A percentile compares a stretch with the other conserved stretches of the same genome.
Conservation (phyloP, 2,329 filamentous ascomycete species). For the Pseudogymnoascus sp. region DNA sequence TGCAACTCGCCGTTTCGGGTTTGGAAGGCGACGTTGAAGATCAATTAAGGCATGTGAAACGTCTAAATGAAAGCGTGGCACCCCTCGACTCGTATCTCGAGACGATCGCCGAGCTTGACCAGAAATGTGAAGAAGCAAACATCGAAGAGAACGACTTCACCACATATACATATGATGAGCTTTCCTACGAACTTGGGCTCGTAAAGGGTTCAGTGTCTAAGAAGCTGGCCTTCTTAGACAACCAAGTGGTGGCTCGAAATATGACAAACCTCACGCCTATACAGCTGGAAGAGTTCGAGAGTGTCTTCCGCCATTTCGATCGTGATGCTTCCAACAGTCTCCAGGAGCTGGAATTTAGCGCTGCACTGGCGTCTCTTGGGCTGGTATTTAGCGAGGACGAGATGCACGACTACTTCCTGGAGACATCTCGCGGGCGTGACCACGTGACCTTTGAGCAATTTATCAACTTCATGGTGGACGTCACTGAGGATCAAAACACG, state of each 20-base stretch:
- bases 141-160: slow-evolving; percentile 99
- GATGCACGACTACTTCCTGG: slow-evolving; percentile 91
- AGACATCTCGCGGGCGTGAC: slow-evolving; percentile 70
- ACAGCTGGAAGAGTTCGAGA: slow-evolving; percentile 96
- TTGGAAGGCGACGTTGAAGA: slow-evolving; percentile 95
- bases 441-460: slow-evolving; percentile 97
- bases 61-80: slow-evolving; percentile 73
- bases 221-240: slow-evolving; percentile 93
- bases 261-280: slow-evolving; percentile 99
- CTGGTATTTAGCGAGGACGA: slow-evolving; percentile 95
- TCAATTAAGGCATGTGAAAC: slow-evolving; percentile 78
- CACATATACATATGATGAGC: slow-evolving; percentile 96
- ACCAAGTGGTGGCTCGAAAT: slow-evolving; percentile 94
- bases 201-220: slow-evolving; percentile 90
- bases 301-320: slow-evolving; percentile 96
- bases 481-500: slow-evolving; percentile 97
- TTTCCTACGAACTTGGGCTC: slow-evolving; percentile 84
- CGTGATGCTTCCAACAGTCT: slow-evolving; percentile 84
- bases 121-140: slow-evolving; percentile 89
- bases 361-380: slow-evolving; percentile 86
- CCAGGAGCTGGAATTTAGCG: slow-evolving; percentile 90
- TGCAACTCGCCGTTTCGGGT: slow-evolving; percentile 91
- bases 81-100: slow-evolving; percentile 87
- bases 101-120: slow-evolving; percentile 76
- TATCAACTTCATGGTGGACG: slow-evolving; percentile 98